phyloP scores from a whole-genome alignment of 2,329 filamentous ascomycete genomes.

The Diplodia sapinea region DNA sequence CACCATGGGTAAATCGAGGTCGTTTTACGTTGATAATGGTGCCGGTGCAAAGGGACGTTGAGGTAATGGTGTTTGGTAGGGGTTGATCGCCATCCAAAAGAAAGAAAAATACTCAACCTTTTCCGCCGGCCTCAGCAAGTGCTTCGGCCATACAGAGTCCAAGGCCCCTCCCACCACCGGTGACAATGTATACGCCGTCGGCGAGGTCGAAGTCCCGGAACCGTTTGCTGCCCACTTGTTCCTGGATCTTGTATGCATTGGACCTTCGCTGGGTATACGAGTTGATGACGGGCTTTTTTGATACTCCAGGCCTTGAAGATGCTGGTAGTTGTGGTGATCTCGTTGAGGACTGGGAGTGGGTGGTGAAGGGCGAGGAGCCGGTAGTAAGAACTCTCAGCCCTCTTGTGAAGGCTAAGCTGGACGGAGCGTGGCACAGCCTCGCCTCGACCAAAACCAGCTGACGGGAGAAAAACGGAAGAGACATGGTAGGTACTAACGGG shows the following conservation, averaged over 20 bases:
- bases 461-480: not conserved
- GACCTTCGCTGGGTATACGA: not conserved
- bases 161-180: constrained; percentile 69
- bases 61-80: not conserved
- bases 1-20: not conserved
- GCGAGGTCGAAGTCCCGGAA: constrained; percentile 39
- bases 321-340: no score
- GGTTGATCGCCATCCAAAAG: not conserved
- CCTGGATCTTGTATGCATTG: constrained; percentile 15
- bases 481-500: not conserved
- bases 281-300: not conserved
- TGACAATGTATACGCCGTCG: constrained; percentile 57
- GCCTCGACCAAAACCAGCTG: not conserved
- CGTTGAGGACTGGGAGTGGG: not conserved
- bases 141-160: constrained; percentile 74
- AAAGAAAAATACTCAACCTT: constrained; percentile 41
- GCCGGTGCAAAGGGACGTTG: not conserved
- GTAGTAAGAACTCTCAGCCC: not conserved
- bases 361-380: not conserved
- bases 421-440: not conserved
- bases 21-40: not conserved
- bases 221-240: constrained; percentile 26
- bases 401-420: not conserved
- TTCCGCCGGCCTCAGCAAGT: constrained; percentile 75
- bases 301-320: not conserved